Base-by-base conservation (phyloP, 2,329 filamentous ascomycete species). In the Sphaerulina populicola region DNA sequence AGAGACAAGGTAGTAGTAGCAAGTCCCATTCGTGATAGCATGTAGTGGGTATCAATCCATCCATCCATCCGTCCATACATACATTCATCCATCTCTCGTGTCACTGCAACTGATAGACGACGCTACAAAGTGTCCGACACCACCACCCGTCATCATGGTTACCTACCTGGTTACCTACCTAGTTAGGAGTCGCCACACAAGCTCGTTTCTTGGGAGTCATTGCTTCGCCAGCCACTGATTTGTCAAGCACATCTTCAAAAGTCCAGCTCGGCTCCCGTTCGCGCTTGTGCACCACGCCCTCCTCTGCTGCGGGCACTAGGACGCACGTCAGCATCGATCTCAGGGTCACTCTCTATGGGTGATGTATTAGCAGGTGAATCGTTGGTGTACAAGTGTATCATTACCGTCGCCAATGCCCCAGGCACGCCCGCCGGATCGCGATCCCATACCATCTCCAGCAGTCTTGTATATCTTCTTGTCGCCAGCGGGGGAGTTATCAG, bases 361-460 rank as follows among this genome's bases (percentile, higher is more conserved):
- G 33, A 36, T 29, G 4, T 18, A 39, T 43, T 49, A 49, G 46
- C 30, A 49, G 21, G 29, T 36, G 12, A 15, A 6, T 15, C n/a
- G 12, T 14, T 11, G 12, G 30, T 30, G n/a, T 36, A 14, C 23
- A 49, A 18, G 21, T 9, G 18, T 27, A 29, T n/a, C 31, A 21
- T 45, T 44, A 52, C 46, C 53, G 39, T 74, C 77, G 14, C 77
- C 76, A 55, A 80, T 78, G 44, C 75, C 71, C 80, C 81, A 85
- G 61, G 74, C 68, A 49, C 77, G 47, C 15, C 56, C 52, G 31
- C 58, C 58, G 6, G 55, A 52, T 40, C 56, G 56, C 11, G 54
- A 56, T 40, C 82, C 82, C 82, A 85, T 85, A 47, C 83, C 83
- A 44, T 69, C 66, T 36, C 66, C 66, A 35, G 66, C 67, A 15